A percentile compares a stretch with the other conserved stretches of the same genome.
Evolutionary conservation across 768 basidiomycete genomes (phyloP).

Genomic region (Pilatotrama ljubarskyi): DNA sequence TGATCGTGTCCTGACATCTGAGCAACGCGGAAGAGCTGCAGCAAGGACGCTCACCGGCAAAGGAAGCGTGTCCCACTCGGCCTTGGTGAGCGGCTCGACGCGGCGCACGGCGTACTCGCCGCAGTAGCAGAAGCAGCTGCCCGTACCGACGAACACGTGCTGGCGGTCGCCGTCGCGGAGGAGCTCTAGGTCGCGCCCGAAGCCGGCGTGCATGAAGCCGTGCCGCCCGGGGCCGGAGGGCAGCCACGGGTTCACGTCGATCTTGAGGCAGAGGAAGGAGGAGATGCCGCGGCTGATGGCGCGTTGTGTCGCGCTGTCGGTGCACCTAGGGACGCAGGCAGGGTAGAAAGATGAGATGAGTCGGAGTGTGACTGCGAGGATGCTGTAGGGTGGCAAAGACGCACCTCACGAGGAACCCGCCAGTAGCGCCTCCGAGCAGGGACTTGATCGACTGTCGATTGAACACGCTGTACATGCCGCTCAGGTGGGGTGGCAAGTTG

Average conservation of each 20-base stretch:
- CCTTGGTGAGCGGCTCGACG: constrained; percentile 35
- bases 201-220: constrained; percentile 55
- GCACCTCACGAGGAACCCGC: constrained; percentile 21
- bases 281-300: constrained; percentile 34
- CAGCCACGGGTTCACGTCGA: constrained; percentile 54
- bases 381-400: too few species aligned
- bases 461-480: constrained; percentile 33
- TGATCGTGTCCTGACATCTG: not conserved
- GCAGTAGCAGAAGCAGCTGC: constrained; percentile 43
- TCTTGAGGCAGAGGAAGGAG: constrained; percentile 48
- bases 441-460: constrained; percentile 37
- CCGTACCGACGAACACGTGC: constrained; percentile 47
- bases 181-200: constrained; percentile 42
- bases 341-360: not conserved
- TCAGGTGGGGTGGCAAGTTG: constrained; percentile 15
- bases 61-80: constrained; percentile 49
- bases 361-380: not conserved
- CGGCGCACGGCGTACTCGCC: constrained; percentile 44
- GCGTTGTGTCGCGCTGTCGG: constrained; percentile 25
- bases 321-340: not conserved
- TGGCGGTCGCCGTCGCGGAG: constrained; percentile 40
- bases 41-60: constrained; percentile 34
- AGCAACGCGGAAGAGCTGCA: not conserved
- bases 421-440: constrained; percentile 40
- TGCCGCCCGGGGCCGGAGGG: constrained; percentile 47